phyloP scores from a whole-genome alignment of 257 asterid genomes.

The Linaria vulgaris region DNA sequence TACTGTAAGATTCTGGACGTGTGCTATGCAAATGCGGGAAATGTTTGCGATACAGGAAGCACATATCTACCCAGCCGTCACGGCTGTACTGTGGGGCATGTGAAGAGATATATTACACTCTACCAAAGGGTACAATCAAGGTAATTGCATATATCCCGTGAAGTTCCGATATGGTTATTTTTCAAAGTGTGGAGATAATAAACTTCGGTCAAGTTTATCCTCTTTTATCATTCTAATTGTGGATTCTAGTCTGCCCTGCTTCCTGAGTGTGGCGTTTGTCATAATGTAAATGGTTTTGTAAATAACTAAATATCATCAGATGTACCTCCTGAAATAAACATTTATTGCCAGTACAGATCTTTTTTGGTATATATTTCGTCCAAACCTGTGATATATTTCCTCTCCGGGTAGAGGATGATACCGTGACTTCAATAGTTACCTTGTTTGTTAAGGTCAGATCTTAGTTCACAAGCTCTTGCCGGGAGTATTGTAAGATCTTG shows the following conservation, averaged over 20 bases:
- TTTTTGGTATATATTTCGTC: background rate
- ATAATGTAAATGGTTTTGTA: background rate
- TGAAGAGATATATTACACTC: constrained; percentile 91
- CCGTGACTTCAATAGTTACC: background rate
- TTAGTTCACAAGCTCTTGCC: background rate
- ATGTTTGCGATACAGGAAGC: constrained; percentile 90
- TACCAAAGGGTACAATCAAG: constrained; percentile 83
- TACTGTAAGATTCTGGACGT: constrained; percentile 82
- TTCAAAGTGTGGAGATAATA: constrained; percentile 1
- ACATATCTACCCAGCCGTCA: constrained; percentile 79
- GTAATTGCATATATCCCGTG: constrained; percentile 34
- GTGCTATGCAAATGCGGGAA: constrained; percentile 88
- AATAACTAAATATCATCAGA: background rate
- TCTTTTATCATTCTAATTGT: background rate
- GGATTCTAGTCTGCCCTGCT: background rate
- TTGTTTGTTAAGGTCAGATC: too few relatives aligned
- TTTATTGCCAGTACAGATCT: background rate
- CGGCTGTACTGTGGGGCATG: constrained; percentile 85
- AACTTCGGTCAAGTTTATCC: background rate
- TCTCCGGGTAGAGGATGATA: background rate
- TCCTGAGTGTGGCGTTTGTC: background rate
- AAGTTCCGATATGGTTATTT: background rate
- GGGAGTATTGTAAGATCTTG: background rate
- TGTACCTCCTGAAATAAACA: constrained; percentile 1
- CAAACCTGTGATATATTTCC: background rate